Percentiles rank a stretch among this genome's conserved stretches.
phyloP scores from a whole-genome alignment of 2,329 filamentous ascomycete genomes.

The Emericellopsis atlantica region DNA sequence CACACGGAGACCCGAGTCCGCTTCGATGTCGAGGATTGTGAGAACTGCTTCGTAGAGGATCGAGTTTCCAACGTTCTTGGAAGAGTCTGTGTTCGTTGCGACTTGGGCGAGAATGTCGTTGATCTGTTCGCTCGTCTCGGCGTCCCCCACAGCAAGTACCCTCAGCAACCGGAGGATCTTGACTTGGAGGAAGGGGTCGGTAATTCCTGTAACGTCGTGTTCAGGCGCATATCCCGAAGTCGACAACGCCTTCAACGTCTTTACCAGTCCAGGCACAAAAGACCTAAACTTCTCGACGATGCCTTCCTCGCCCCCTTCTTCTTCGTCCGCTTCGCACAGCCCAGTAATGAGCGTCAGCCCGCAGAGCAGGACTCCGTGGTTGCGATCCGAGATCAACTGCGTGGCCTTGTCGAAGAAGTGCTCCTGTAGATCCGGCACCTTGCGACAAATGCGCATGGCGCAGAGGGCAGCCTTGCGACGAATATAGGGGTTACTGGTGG shows the following conservation, averaged over 20 bases:
- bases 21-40: constrained; percentile 96
- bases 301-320: constrained; percentile 78
- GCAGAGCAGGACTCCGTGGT: constrained; percentile 89
- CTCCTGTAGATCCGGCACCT: constrained; percentile 93
- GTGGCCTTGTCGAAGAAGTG: constrained; percentile 95
- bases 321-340: constrained; percentile 89
- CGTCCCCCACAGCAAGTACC: constrained; percentile 76
- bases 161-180: constrained; percentile 83
- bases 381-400: constrained; percentile 76
- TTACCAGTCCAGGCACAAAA: constrained; percentile 73
- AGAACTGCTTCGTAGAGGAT: constrained; percentile 96
- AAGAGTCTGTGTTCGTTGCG: constrained; percentile 93
- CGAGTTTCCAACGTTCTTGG: constrained; percentile 96
- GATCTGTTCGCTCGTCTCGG: constrained; percentile 86
- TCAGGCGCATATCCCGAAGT: constrained; percentile 95
- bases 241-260: constrained; percentile 81
- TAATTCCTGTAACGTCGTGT: constrained; percentile 96
- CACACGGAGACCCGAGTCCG: constrained; percentile 86
- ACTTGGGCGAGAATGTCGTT: constrained; percentile 97
- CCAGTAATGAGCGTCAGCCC: constrained; percentile 84
- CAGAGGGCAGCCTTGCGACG: constrained; percentile 94
- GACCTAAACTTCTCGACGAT: constrained; percentile 86
- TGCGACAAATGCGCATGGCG: constrained; percentile 96
- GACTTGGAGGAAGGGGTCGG: constrained; percentile 93
- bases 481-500: constrained; percentile 96